These are phyloP conservation scores for Phytophthora capsici DNA, from an alignment of 352 stramenopile species.

Conservation along the genomic window DNA sequence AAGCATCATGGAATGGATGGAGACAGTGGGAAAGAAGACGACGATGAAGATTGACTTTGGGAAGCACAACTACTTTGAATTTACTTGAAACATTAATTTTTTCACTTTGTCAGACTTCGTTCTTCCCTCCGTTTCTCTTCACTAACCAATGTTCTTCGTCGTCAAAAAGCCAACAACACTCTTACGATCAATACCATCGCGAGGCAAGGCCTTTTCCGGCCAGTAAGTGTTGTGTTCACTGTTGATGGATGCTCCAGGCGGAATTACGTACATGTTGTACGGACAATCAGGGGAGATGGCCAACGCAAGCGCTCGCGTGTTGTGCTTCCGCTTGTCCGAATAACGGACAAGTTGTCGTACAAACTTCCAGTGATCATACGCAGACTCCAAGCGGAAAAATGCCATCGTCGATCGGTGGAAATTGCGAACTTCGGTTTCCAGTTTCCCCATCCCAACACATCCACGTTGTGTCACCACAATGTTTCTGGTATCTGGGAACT, in stretches of 20 bases:
- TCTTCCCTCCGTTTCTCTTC: not conserved
- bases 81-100: constrained; percentile 1
- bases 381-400: constrained; percentile 71
- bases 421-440: constrained; percentile 52
- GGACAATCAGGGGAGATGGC: constrained; percentile 45
- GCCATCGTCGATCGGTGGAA: constrained; percentile 48
- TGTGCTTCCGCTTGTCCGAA: constrained; percentile 67
- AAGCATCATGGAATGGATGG: constrained; percentile 34
- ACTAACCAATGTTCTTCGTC: constrained; percentile 42
- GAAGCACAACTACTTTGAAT: constrained; percentile 12
- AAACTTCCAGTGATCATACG: constrained; percentile 77
- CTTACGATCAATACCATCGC: constrained; percentile 54
- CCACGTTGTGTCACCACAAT: constrained; percentile 50
- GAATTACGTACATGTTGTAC: constrained; percentile 72
- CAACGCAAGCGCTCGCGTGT: constrained; percentile 53
- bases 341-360: constrained; percentile 72
- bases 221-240: constrained; percentile 77
- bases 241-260: constrained; percentile 78
- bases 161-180: constrained; percentile 70
- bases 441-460: constrained; percentile 45
- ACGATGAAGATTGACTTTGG: constrained; percentile 16
- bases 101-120: constrained; percentile 2
- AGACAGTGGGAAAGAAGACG: constrained; percentile 41
- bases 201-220: constrained; percentile 54
- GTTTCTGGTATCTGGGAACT: constrained; percentile 30